These are phyloP conservation scores for Balamuthia mandrillaris DNA, from an alignment of 208 protist species.

Conservation along the genomic window DNA sequence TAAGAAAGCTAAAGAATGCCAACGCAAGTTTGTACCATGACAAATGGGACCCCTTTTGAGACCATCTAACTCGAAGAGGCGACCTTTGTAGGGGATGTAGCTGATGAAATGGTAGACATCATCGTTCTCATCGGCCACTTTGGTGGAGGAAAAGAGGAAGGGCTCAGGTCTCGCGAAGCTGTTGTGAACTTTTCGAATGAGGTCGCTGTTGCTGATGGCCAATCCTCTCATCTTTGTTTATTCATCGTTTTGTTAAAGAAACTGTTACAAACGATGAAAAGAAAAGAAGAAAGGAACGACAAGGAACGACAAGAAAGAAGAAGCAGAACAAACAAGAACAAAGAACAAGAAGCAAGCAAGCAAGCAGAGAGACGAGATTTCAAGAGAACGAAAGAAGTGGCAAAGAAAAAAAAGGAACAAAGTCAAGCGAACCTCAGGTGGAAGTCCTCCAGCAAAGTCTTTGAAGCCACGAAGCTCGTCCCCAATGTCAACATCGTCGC, in stretches of 20 bases:
- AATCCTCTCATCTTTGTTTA: slow-evolving; percentile 68
- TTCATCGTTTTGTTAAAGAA: no score
- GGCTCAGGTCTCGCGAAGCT: slow-evolving; percentile 78
- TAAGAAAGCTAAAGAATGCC: background rate
- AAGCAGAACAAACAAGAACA: background rate
- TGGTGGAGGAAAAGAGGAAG: slow-evolving; percentile 63
- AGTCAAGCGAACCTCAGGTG: slow-evolving; percentile 55
- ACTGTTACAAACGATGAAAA: background rate
- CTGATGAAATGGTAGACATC: slow-evolving; percentile 95
- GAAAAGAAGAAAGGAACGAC: background rate
- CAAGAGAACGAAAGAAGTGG: no score
- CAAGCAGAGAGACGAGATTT: background rate
- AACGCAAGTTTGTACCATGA: slow-evolving; percentile 31
- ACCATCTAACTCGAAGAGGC: slow-evolving; percentile 97
- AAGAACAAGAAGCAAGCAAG: background rate
- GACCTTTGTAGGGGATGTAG: slow-evolving; percentile 85
- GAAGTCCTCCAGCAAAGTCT: slow-evolving; percentile 71
- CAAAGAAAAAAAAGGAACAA: background rate
- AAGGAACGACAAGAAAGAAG: background rate
- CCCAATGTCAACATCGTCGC: slow-evolving; percentile 83
- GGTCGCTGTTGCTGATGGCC: slow-evolving; percentile 77
- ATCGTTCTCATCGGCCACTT: slow-evolving; percentile 59
- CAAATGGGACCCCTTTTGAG: slow-evolving; percentile 85
- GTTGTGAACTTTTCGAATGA: slow-evolving; percentile 90
- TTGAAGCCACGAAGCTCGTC: slow-evolving; percentile 71